These are phyloP conservation scores for Tremellales sp. DNA, from an alignment of 1,284 basidiomycete species.

Conservation along the genomic window DNA sequence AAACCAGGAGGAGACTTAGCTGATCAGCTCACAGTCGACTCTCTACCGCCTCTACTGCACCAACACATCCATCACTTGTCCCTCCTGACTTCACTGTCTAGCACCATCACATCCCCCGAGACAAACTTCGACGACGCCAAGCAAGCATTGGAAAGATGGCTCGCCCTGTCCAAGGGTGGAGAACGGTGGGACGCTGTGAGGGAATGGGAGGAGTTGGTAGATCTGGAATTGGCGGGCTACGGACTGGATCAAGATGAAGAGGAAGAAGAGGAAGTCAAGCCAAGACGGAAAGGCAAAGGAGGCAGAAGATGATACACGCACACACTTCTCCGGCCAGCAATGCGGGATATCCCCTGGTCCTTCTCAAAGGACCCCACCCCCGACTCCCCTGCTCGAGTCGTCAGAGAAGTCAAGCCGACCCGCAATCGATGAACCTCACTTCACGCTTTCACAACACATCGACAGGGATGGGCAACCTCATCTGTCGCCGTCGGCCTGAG, in stretches of 20 bases:
- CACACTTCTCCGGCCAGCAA: no score
- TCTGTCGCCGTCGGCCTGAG: not conserved
- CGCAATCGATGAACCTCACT: no score
- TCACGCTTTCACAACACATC: no score
- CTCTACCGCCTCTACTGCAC: conserved; percentile 28
- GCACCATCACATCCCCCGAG: conserved; percentile 18
- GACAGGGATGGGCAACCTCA: not conserved
- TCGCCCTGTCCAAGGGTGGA: conserved; percentile 33
- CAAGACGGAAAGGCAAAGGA: conserved; percentile 14
- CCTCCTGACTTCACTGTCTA: conserved; percentile 19
- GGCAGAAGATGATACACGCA: no score
- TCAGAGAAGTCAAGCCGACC: no score
- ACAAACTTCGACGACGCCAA: conserved; percentile 39
- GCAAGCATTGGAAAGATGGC: conserved; percentile 36
- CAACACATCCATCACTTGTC: conserved; percentile 31
- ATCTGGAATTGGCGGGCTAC: conserved; percentile 27
- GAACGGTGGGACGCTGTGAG: conserved; percentile 28
- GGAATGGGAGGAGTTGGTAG: conserved; percentile 43
- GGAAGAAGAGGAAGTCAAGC: conserved; percentile 11
- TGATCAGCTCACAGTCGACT: conserved; percentile 26
- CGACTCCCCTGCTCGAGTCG: no score
- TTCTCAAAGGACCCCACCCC: no score
- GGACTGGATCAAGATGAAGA: conserved; percentile 21
- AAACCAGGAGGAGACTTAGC: not conserved
- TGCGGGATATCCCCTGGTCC: no score